phyloP scores from a whole-genome alignment of 176 grass and related monocot species.

The Triticum dicoccoides region DNA sequence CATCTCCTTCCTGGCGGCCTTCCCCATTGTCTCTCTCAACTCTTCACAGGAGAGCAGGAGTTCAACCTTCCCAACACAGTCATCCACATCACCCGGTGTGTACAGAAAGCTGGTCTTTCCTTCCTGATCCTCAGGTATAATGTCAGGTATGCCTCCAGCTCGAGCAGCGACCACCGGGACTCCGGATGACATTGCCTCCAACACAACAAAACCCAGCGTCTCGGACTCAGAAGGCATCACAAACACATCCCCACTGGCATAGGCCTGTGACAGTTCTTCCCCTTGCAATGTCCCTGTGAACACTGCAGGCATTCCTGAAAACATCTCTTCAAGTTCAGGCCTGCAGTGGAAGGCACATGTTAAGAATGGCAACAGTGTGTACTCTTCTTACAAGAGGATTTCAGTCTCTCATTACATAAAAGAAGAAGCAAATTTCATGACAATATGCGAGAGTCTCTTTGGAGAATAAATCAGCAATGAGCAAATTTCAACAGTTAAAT shows the following conservation, averaged over 20 bases:
- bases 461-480: neutral
- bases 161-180: constrained; percentile 60
- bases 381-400: neutral
- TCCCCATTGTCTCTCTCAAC: constrained; percentile 46
- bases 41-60: constrained; percentile 43
- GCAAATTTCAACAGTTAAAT: neutral
- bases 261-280: constrained; percentile 68
- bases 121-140: constrained; percentile 58
- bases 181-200: constrained; percentile 80
- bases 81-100: constrained; percentile 58
- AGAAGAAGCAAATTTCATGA: neutral
- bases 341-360: constrained; percentile 25
- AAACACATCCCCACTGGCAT: constrained; percentile 73
- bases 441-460: neutral
- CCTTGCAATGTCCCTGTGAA: constrained; percentile 71
- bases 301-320: constrained; percentile 61
- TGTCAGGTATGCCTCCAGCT: constrained; percentile 67
- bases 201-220: constrained; percentile 67
- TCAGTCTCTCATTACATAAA: neutral
- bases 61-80: constrained; percentile 65
- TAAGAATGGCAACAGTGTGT: neutral
- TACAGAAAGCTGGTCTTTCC: constrained; percentile 66
- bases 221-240: constrained; percentile 78
- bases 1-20: constrained; percentile 66
- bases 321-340: constrained; percentile 63